Conservation (phyloP, 768 basidiomycete genomes). For the Xerocomus spinulosus region DNA sequence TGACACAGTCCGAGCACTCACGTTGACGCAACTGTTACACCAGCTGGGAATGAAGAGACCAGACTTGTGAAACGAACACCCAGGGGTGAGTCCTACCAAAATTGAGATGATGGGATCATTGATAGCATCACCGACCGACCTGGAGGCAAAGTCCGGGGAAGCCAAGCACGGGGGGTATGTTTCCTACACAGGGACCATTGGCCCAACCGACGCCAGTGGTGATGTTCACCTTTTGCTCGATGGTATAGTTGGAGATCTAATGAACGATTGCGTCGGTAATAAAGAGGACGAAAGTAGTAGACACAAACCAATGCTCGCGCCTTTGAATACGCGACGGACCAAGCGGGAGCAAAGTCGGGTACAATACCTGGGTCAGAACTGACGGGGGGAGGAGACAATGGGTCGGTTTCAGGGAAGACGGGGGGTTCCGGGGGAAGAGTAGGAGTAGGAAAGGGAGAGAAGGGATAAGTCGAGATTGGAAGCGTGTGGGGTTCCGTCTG, state of each 20-base stretch:
- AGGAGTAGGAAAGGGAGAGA: conserved; percentile 61
- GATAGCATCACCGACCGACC: conserved; percentile 29
- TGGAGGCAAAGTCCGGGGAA: conserved; percentile 74
- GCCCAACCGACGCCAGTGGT: conserved; percentile 53
- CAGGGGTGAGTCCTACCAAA: conserved; percentile 58
- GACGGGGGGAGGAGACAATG: conserved; percentile 53
- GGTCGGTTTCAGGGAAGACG: conserved; percentile 52
- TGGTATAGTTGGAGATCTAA: conserved; percentile 45
- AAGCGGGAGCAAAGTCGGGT: conserved; percentile 48
- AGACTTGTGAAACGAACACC: conserved; percentile 75
- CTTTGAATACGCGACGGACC: conserved; percentile 55
- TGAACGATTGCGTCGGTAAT: neutral
- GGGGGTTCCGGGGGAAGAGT: conserved; percentile 49
- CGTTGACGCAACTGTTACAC: conserved; percentile 78
- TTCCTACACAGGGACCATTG: conserved; percentile 66
- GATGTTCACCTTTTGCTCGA: conserved; percentile 62
- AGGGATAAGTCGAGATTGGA: conserved; percentile 41
- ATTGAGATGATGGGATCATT: neutral
- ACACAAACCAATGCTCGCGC: conserved; percentile 49
- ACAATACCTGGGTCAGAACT: conserved; percentile 34
- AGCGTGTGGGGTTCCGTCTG: conserved; percentile 27
- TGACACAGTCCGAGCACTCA: conserved; percentile 40
- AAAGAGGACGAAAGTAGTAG: neutral
- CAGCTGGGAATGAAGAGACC: conserved; percentile 79
- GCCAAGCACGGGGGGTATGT: conserved; percentile 48